phyloP scores from a whole-genome alignment of 305 asterid genomes.

The Fraxinus floribunda region DNA sequence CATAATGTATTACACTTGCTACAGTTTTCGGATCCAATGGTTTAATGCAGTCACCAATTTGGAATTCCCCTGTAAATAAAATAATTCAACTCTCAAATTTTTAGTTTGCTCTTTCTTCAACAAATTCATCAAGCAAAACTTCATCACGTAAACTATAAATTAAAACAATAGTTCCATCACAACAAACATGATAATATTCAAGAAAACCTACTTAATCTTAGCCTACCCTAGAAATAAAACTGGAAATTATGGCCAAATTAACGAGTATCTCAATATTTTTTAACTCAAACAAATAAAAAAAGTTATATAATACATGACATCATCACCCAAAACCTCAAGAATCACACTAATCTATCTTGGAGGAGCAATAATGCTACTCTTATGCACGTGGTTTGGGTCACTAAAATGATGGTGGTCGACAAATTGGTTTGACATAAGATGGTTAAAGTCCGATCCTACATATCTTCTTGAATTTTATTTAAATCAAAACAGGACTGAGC shows the following conservation, averaged over 20 bases:
- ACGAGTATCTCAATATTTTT: neutral
- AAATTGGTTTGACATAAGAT: neutral
- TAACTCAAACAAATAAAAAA: neutral
- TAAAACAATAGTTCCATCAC: neutral
- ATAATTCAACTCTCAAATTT: conserved; percentile 11
- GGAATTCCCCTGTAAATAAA: conserved; percentile 64
- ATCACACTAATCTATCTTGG: neutral
- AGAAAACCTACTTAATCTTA: neutral
- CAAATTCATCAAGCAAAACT: neutral
- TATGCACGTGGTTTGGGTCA: neutral
- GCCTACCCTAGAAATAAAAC: neutral
- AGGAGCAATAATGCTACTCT: too few species aligned
- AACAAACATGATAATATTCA: neutral
- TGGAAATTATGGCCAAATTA: neutral
- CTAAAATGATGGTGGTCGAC: neutral
- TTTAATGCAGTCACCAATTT: conserved; percentile 60
- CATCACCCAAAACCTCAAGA: neutral
- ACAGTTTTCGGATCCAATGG: conserved; percentile 64
- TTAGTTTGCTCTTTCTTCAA: neutral
- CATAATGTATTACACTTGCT: conserved; percentile 64
- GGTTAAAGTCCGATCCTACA: neutral
- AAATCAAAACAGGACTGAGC: neutral
- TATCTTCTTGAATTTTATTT: neutral
- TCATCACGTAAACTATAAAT: neutral
- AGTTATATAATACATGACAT: neutral